Evolutionary conservation across 2,329 filamentous ascomycete species (phyloP), one percentile per base, ranked within the genome.

Genomic region (Pleoardoris graminearum): DNA sequence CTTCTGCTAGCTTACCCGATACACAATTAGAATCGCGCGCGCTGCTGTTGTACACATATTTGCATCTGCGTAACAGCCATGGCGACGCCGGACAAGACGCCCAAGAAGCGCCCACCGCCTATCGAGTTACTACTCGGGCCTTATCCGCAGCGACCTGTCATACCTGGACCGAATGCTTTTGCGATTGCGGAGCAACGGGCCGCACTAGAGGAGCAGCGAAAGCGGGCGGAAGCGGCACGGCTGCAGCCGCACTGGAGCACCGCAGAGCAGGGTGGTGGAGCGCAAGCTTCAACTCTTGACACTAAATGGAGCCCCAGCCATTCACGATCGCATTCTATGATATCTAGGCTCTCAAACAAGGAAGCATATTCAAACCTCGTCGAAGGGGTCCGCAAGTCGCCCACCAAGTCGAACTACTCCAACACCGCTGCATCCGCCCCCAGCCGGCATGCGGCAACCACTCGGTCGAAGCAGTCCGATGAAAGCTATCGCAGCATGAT

Each of bases 21-120:
- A 50, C n/a, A 33, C 22, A 10, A 30, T 29, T 7, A 21, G 46
- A 22, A 12, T 23, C 29, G 3, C 27, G 3, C 33, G 11, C 12
- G 17, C 32, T 17, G 45, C 22, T 22, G 21, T 14, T 42, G 16
- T 19, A 21, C 16, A 5, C 14, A 35, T 19, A 23, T 43, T 11
- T 45, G 12, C 25, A 12, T 46, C 37, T 17, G 14, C 16, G 35
- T 33, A 19, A 7, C 7, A 27, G 39, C 29, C 4, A 69, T 69
- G 65, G 53, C 62, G 6, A 36, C 56, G 7, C 46, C 49, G 14
- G 25, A 47, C 16, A 27, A 45, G 11, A 60, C 59, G 12, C 46
- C 55, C n/a, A 67, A 61, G 58, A 67, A 57, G 52, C 63, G 64
- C 33, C 68, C 66, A 14, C 62, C 65, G 27, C 65, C 63, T 2